phyloP scores from a whole-genome alignment of 2,329 filamentous ascomycete genomes.

The Aspergillus cejpii region DNA sequence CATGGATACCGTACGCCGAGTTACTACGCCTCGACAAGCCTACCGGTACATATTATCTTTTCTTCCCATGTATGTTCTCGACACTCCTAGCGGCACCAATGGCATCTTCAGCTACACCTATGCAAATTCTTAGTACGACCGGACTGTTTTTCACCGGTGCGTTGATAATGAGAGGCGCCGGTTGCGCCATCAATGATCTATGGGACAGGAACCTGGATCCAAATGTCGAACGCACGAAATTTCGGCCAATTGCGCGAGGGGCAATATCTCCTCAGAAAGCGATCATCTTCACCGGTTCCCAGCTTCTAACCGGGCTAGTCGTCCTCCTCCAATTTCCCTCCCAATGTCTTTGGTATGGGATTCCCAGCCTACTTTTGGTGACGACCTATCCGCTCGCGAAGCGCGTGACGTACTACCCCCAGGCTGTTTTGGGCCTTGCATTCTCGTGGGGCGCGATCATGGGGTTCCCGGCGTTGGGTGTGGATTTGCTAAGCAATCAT shows the following conservation, averaged over 20 bases:
- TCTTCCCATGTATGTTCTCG: constrained; percentile 48
- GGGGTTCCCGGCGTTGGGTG: constrained; percentile 42
- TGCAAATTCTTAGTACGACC: constrained; percentile 35
- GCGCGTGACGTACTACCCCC: constrained; percentile 49
- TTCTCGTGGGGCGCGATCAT: constrained; percentile 48
- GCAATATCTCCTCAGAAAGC: constrained; percentile 43
- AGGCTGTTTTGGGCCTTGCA: constrained; percentile 47
- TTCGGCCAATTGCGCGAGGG: constrained; percentile 48
- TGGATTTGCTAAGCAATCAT: constrained; percentile 40
- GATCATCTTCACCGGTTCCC: constrained; percentile 41
- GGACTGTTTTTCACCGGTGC: constrained; percentile 40
- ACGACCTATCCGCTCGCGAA: constrained; percentile 49
- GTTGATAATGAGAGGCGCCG: constrained; percentile 46
- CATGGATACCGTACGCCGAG: constrained; percentile 52
- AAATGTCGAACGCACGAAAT: constrained; percentile 46
- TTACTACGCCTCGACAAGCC: constrained; percentile 49
- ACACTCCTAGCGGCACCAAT: constrained; percentile 41
- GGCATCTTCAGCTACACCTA: constrained; percentile 25
- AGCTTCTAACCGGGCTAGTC: constrained; percentile 39
- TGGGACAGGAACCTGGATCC: constrained; percentile 51
- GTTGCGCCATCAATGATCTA: constrained; percentile 53
- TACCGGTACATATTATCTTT: constrained; percentile 48
- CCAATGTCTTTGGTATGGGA: constrained; percentile 40
- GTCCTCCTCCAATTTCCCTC: constrained; percentile 40
- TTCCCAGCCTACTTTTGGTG: constrained; percentile 41